Evolutionary conservation across 2,329 filamentous ascomycete species (phyloP).

Genomic region (Camillea tinctor): DNA sequence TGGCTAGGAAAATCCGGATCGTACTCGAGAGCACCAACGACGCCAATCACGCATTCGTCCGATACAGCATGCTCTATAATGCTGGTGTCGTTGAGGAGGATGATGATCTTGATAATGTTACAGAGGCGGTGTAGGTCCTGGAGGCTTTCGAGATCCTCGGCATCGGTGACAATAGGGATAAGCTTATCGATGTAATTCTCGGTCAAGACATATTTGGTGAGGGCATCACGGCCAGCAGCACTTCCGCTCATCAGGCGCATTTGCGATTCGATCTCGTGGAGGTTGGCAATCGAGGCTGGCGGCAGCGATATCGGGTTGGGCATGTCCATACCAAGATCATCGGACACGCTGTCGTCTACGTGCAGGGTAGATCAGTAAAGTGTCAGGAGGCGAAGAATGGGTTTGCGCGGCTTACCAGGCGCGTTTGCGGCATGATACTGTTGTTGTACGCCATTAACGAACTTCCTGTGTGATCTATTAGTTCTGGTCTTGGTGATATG

Average conservation of each 20-base stretch:
- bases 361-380: conserved; percentile 25
- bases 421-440: conserved; percentile 61
- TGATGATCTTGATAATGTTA: conserved; percentile 97
- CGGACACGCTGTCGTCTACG: conserved; percentile 80
- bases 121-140: conserved; percentile 86
- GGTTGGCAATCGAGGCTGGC: conserved; percentile 74
- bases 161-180: conserved; percentile 80
- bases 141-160: conserved; percentile 87
- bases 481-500: conserved; percentile 11
- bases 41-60: conserved; percentile 83
- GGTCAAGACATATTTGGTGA: conserved; percentile 81
- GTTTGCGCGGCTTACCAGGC: conserved; percentile 51
- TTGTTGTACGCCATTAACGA: conserved; percentile 82
- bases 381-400: neutral
- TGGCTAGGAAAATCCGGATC: conserved; percentile 97
- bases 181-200: conserved; percentile 88
- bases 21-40: conserved; percentile 95
- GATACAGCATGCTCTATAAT: conserved; percentile 94
- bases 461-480: conserved; percentile 65
- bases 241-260: conserved; percentile 79
- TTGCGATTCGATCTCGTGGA: conserved; percentile 78
- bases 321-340: conserved; percentile 78
- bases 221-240: conserved; percentile 74
- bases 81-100: conserved; percentile 88
- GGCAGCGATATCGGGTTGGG: conserved; percentile 71